Conservation (phyloP, 2,329 filamentous ascomycete genomes). For the Fusarium sterilihyphosum region DNA sequence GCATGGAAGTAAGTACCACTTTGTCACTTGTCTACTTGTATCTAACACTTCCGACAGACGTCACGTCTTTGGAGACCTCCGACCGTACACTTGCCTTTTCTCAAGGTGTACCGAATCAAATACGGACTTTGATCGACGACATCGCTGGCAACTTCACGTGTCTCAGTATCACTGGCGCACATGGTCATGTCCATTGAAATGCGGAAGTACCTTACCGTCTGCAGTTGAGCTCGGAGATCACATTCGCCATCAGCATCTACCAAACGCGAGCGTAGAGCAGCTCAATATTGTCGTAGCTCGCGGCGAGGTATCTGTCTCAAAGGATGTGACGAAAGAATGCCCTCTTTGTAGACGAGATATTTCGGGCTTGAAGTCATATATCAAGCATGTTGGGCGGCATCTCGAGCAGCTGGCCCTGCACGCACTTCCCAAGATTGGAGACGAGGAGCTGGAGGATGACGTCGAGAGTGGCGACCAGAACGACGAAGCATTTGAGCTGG, state of each 20-base stretch:
- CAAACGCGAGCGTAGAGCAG: rapidly evolving
- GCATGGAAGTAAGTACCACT: constrained; percentile 45
- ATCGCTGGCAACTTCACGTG: constrained; percentile 41
- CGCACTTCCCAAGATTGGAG: neutral
- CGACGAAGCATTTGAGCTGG: rapidly evolving
- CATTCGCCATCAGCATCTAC: neutral
- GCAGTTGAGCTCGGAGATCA: rapidly evolving
- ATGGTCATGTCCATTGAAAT: constrained; percentile 38
- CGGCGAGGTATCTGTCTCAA: rapidly evolving
- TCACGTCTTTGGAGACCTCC: constrained; percentile 48
- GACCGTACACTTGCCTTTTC: constrained; percentile 51
- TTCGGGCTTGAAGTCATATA: neutral
- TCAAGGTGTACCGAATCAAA: constrained; percentile 39
- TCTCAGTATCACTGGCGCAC: constrained; percentile 37
- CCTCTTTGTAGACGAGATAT: neutral
- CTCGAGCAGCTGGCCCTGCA: neutral
- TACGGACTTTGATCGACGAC: constrained; percentile 28
- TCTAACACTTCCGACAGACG: too few species aligned
- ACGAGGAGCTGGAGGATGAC: neutral
- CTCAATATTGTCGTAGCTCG: rapidly evolving
- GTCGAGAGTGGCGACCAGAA: neutral
- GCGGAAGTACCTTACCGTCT: rapidly evolving
- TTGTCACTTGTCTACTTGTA: neutral
- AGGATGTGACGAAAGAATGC: neutral
- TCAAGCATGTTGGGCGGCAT: neutral